Evolutionary conservation across 805 yeast genomes (phyloP).

Genomic region (Candida pseudoglaebosa): DNA sequence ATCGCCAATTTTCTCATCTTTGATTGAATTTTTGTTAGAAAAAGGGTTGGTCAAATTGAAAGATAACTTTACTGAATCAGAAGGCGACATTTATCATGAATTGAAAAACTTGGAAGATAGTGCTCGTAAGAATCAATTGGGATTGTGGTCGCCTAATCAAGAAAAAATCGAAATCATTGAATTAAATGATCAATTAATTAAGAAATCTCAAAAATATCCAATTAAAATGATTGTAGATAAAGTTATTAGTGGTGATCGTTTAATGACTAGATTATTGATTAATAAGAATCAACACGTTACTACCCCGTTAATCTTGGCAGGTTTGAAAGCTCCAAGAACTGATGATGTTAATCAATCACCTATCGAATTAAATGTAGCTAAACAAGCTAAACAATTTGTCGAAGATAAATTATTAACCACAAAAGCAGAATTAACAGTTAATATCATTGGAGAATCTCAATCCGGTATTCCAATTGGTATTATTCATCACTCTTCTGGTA

Average conservation of each 20-base stretch:
- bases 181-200: slow-evolving; percentile 29
- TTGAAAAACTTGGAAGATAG: slow-evolving; percentile 41
- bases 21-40: slow-evolving; percentile 51
- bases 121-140: slow-evolving; percentile 50
- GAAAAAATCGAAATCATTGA: slow-evolving; percentile 18
- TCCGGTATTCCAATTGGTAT: slow-evolving; percentile 58
- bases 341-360: slow-evolving; percentile 39
- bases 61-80: slow-evolving; percentile 45
- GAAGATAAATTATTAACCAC: slow-evolving; percentile 62
- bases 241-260: slow-evolving; percentile 74
- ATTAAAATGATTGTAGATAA: slow-evolving; percentile 64
- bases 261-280: slow-evolving; percentile 55
- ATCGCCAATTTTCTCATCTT: slow-evolving; percentile 58
- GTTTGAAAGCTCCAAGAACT: slow-evolving; percentile 69
- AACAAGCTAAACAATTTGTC: slow-evolving; percentile 60
- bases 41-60: slow-evolving; percentile 63
- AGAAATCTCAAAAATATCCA: slow-evolving; percentile 37
- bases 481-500: slow-evolving; percentile 70
- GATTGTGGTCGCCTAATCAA: slow-evolving; percentile 46
- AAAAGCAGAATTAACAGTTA: slow-evolving; percentile 47
- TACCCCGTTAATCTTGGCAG: slow-evolving; percentile 65
- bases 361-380: slow-evolving; percentile 57
- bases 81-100: slow-evolving; percentile 32
- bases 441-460: slow-evolving; percentile 57
- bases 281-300: slow-evolving; percentile 50